Evolutionary conservation across 1,139 yeast genomes (phyloP).

Genomic region (Taphrina communis): DNA sequence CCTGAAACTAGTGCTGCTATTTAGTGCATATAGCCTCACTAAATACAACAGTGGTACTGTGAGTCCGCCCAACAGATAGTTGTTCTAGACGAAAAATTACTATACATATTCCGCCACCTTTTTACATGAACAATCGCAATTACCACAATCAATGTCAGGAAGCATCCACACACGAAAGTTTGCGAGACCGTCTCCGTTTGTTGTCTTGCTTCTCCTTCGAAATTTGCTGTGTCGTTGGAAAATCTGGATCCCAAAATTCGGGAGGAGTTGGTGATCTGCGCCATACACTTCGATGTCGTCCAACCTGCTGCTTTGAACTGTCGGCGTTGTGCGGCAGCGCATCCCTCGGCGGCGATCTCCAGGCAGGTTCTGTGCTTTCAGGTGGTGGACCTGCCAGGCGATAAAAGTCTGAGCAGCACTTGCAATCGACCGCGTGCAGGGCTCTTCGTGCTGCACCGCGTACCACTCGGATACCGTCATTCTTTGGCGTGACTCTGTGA

Average conservation of each 20-base stretch:
- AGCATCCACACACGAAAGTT: slow-evolving; percentile 1
- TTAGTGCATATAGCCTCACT: too few relatives aligned
- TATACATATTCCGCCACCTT: too few relatives aligned
- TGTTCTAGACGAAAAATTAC: too few relatives aligned
- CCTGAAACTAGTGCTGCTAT: neutral
- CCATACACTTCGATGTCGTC: slow-evolving; percentile 49
- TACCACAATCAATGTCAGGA: neutral
- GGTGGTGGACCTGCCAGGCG: slow-evolving; percentile 47
- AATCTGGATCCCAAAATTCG: slow-evolving; percentile 51
- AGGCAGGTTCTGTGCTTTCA: slow-evolving; percentile 44
- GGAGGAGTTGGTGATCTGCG: slow-evolving; percentile 49
- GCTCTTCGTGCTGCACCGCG: slow-evolving; percentile 48
- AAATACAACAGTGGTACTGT: too few relatives aligned
- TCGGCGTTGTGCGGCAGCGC: slow-evolving; percentile 21
- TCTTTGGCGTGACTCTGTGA: slow-evolving; percentile 44
- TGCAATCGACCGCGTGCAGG: slow-evolving; percentile 49
- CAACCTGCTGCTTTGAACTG: slow-evolving; percentile 43
- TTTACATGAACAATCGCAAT: too few relatives aligned
- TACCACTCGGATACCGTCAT: slow-evolving; percentile 46
- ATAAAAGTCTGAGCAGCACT: slow-evolving; percentile 48
- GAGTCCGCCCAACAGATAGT: too few relatives aligned
- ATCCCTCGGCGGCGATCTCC: slow-evolving; percentile 42
- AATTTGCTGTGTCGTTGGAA: slow-evolving; percentile 50
- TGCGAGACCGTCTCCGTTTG: slow-evolving; percentile 41
- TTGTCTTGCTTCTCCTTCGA: slow-evolving; percentile 46